Base-by-base conservation (phyloP, 2,329 filamentous ascomycete genomes). In the Xylaria arbuscula region DNA sequence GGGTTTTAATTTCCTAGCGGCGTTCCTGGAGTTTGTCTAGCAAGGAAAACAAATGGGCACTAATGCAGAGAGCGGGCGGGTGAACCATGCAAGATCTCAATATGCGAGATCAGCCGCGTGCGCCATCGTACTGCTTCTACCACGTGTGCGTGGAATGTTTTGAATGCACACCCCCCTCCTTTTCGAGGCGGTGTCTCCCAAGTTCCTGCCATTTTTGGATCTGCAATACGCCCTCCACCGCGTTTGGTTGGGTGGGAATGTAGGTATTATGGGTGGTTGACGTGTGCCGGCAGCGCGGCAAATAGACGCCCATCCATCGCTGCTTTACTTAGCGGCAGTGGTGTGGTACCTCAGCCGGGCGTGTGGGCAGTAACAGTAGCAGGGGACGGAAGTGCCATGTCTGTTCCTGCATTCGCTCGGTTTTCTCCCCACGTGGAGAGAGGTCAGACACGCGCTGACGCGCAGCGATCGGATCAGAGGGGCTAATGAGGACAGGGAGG, bases 301-400 rank as follows among this genome's bases (percentile, higher is more conserved):
- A 74, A 72, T 79, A 82, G 77, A 76, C 78, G 79, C 80, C 71
- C 77, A 74, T 45, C 75, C 77, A 70, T 80, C 78, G 80, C 80
- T 80, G 80, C 81, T 82, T 83, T 81, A 77, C 68, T 63, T 53
- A 59, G 62, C 62, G 67, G 64, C 64, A 64, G 67, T 54, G 65
- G 71, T 56, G 64, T 70, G 71, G 70, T 73, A 76, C 72, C 67
- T 74, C 70, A 65, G 63, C 57, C 56, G 57, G 69, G 70, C 68
- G 73, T 75, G 75, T 75, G 73, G 74, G 70, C 70, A 68, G 64
- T 53, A 60, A 58, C 45, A 65, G 68, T 62, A 64, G 66, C 71
- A 73, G 70, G 68, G 63, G 64, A 71, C 70, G 61, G 69, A 60
- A 73, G 72, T 67, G 71, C 72, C 71, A 74, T 74, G 65, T 67